phyloP scores from a whole-genome alignment of 305 asterid species.

The Galium porrigens region DNA sequence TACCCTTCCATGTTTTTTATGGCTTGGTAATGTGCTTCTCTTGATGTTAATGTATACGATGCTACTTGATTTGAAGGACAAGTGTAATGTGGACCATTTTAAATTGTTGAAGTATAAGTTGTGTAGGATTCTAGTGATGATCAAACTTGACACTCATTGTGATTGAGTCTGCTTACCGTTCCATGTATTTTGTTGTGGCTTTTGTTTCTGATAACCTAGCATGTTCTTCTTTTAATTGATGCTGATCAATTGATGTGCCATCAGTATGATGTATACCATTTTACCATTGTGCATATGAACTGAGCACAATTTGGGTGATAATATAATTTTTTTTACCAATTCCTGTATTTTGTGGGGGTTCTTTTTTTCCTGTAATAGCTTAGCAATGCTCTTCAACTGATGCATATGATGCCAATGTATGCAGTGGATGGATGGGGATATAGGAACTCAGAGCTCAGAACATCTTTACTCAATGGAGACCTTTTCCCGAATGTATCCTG shows the following conservation, averaged over 20 bases:
- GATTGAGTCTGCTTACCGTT: neutral
- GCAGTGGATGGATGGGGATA: neutral
- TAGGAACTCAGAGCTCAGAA: neutral
- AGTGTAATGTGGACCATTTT: too few relatives aligned
- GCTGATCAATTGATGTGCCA: neutral
- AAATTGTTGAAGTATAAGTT: neutral
- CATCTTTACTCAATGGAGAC: neutral
- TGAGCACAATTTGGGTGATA: neutral
- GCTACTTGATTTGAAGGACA: neutral
- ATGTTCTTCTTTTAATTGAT: neutral
- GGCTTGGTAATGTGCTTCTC: neutral
- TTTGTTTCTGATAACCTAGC: neutral
- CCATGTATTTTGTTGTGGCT: neutral
- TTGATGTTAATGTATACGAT: too few relatives aligned
- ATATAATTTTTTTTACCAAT: neutral
- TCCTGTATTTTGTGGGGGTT: neutral
- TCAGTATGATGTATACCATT: neutral
- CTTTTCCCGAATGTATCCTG: neutral
- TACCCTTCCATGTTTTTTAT: too few relatives aligned
- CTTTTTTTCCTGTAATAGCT: neutral
- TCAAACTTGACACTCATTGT: neutral
- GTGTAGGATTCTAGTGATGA: neutral
- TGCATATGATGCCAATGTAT: conserved; percentile 6
- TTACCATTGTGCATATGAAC: neutral
- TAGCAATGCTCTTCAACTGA: neutral